Evolutionary conservation across 768 basidiomycete genomes (phyloP), one percentile per base, ranked within the genome.

Genomic region (Boletus vermiculosoides): DNA sequence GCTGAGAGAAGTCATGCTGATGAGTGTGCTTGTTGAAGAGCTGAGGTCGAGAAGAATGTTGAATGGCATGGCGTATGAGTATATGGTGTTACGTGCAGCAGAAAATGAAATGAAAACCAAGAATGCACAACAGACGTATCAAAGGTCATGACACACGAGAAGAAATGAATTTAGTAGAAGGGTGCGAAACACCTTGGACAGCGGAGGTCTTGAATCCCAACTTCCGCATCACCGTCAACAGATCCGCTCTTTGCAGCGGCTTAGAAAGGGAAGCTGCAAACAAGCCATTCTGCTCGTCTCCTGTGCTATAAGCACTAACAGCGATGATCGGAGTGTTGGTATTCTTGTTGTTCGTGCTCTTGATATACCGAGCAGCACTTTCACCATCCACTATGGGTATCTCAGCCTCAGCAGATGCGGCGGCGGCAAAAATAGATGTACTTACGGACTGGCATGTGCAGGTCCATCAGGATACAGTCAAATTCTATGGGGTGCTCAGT

Each of bases 271-370:
- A 89, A 2, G 89, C 90, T 13, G 88, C 80, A 67, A 94, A 94
- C 48, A 92, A 73, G 57, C 84, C 84, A 71, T 80, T 84, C 45
- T 77, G 79, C 54, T 86, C 86, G 57, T 92, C 90, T 18, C 77
- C 77, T 11, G 85, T 84, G 61, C 90, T 87, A 70, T 94, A 94
- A 33, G 92, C 92, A 68, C 91, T 95, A 50, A 96, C 86, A 52
- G 92, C 90, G 58, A 96, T 85, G 51, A 95, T 98, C 0, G 96
- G 96, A 12, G 94, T 95, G 63, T 83, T 87, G 50, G 89, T 86
- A 66, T 98, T 98, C 77, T 88, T 95, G 78, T 92, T 94, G 71
- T 92, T 93, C 18, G 95, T 98, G 63, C 88, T 94, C 77, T 94
- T 94, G 78, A 99, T 96, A 75, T 97, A 98, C 53, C 94, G 83